Conservation (phyloP, 805 yeast species). For the Ogataea chonburiensis region DNA sequence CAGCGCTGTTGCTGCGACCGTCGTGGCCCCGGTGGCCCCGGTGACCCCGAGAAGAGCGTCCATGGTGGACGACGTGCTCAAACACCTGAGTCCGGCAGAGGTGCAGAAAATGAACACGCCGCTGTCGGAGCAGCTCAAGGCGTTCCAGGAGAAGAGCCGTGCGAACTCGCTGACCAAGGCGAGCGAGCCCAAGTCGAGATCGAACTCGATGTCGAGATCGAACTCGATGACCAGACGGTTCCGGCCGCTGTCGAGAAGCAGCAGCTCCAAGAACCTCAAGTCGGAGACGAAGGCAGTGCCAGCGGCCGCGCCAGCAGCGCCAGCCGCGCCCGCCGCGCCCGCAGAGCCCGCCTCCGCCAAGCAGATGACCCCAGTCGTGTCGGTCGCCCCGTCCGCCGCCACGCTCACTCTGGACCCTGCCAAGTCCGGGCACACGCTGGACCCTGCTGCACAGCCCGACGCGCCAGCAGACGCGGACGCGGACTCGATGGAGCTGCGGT, state of each 20-base stretch:
- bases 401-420: constrained; percentile 4
- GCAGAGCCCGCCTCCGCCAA: constrained; percentile 9
- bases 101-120: constrained; percentile 32
- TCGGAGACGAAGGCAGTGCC: constrained; percentile 8
- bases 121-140: constrained; percentile 27
- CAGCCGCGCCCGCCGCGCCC: constrained; percentile 25
- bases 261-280: constrained; percentile 21
- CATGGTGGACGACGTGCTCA: constrained; percentile 35
- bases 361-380: neutral
- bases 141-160: constrained; percentile 33
- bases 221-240: constrained; percentile 19
- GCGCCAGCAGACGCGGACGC: constrained; percentile 20
- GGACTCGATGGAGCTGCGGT: constrained; percentile 23
- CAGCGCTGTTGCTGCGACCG: constrained; percentile 6
- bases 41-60: constrained; percentile 27
- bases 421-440: too few relatives aligned
- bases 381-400: constrained; percentile 3
- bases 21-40: constrained; percentile 10
- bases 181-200: constrained; percentile 35
- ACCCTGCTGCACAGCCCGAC: constrained; percentile 4
- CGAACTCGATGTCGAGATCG: constrained; percentile 24
- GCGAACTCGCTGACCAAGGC: constrained; percentile 47
- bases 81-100: constrained; percentile 29
- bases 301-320: constrained; percentile 21
- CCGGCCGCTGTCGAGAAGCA: constrained; percentile 24